Percentiles rank a stretch among this genome's conserved stretches.
phyloP scores from a whole-genome alignment of 805 yeast species.

The Phaffomyces thermotolerans region DNA sequence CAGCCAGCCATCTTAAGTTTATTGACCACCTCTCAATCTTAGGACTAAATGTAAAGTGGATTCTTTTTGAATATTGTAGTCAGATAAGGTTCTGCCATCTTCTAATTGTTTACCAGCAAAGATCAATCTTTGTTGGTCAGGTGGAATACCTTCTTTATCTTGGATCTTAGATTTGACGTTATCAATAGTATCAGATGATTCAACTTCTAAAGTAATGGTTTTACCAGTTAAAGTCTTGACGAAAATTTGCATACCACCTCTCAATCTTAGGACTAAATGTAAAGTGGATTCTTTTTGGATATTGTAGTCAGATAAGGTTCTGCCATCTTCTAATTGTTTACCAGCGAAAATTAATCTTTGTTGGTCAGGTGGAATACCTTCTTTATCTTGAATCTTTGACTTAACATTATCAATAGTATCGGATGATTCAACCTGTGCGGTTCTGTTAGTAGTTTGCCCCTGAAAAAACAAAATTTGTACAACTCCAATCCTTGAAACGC shows the following conservation, averaged over 20 bases:
- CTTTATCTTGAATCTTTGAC: slow-evolving; percentile 95
- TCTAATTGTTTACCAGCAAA: slow-evolving; percentile 96
- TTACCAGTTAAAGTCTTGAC: slow-evolving; percentile 95
- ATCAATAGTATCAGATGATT: slow-evolving; percentile 92
- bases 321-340: slow-evolving; percentile 91
- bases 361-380: slow-evolving; percentile 98
- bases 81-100: slow-evolving; percentile 91
- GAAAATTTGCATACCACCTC: slow-evolving; percentile 91
- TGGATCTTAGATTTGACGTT: slow-evolving; percentile 93
- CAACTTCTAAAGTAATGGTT: slow-evolving; percentile 43
- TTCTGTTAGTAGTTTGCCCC: slow-evolving; percentile 8
- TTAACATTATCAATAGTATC: slow-evolving; percentile 93
- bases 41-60: slow-evolving; percentile 77
- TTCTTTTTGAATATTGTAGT: slow-evolving; percentile 93
- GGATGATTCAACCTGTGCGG: slow-evolving; percentile 84
- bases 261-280: slow-evolving; percentile 79
- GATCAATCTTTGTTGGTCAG: slow-evolving; percentile 92
- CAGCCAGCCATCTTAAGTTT: neutral
- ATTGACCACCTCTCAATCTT: slow-evolving; percentile 70
- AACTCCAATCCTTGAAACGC: neutral
- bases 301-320: slow-evolving; percentile 90
- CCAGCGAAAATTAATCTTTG: slow-evolving; percentile 93
- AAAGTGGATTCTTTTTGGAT: slow-evolving; percentile 88
- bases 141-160: slow-evolving; percentile 96
- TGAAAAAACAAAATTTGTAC: neutral